Conservation (phyloP, 2,329 filamentous ascomycete species). For the Bipolaris victoriae region DNA sequence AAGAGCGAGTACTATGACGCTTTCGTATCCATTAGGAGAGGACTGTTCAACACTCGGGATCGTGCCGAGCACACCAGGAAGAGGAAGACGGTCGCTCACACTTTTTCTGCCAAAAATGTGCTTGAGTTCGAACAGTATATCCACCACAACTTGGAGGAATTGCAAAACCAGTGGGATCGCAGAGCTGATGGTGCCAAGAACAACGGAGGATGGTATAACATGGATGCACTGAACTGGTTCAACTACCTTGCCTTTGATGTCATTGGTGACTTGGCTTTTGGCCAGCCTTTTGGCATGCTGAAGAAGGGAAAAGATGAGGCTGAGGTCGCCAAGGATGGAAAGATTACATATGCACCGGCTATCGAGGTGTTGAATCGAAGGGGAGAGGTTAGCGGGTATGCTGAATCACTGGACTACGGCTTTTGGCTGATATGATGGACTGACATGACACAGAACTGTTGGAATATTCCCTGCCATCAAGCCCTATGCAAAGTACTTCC, state of each 20-base stretch:
- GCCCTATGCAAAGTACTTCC: conserved; percentile 79
- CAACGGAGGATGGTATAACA: conserved; percentile 62
- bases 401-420: background rate
- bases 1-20: conserved; percentile 84
- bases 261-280: conserved; percentile 71
- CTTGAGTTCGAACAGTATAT: conserved; percentile 90
- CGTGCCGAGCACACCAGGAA: conserved; percentile 84
- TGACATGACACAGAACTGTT: conserved; percentile 59
- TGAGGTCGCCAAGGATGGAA: conserved; percentile 69
- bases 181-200: conserved; percentile 58
- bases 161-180: conserved; percentile 74
- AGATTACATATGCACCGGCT: conserved; percentile 73
- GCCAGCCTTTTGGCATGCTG: conserved; percentile 83
- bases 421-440: background rate
- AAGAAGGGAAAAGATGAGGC: conserved; percentile 76
- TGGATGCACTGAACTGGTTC: conserved; percentile 83
- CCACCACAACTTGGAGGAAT: conserved; percentile 75
- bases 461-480: conserved; percentile 76
- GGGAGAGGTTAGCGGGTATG: conserved; percentile 77
- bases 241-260: conserved; percentile 65
- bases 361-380: conserved; percentile 88
- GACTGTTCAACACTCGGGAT: conserved; percentile 88
- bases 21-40: conserved; percentile 84
- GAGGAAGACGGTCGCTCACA: conserved; percentile 86
- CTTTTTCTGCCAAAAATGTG: conserved; percentile 82